Percentiles rank a stretch among this genome's conserved stretches.
Evolutionary conservation across 148 eudicot species (phyloP).

Genomic region (Hydrangea macrophylla): DNA sequence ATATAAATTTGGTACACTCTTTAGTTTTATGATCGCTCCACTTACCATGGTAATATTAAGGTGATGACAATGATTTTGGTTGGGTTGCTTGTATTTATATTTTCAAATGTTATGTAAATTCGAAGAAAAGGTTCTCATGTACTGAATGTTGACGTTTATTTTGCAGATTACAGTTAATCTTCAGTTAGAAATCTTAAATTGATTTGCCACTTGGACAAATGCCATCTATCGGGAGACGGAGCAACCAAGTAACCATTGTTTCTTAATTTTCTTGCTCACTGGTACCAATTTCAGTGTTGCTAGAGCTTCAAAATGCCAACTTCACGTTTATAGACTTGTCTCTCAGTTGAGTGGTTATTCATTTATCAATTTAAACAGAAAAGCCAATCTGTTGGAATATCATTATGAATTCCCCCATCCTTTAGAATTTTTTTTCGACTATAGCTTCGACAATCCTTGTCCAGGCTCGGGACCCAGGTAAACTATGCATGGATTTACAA

Average conservation of each 20-base stretch:
- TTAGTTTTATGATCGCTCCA: no score
- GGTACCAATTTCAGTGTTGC: slow-evolving; percentile 6
- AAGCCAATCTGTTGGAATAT: background rate
- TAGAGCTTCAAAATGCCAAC: slow-evolving; percentile 9
- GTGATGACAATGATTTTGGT: no score
- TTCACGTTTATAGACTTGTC: slow-evolving; percentile 5
- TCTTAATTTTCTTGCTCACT: slow-evolving; percentile 23
- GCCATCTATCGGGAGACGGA: slow-evolving; percentile 32
- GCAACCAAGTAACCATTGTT: slow-evolving; percentile 1
- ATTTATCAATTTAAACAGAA: background rate
- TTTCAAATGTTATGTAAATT: background rate
- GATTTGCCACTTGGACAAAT: slow-evolving; percentile 18
- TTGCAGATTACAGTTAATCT: background rate
- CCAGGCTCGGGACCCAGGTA: slow-evolving; percentile 79
- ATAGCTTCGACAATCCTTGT: slow-evolving; percentile 58
- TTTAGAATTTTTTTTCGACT: slow-evolving; percentile 34
- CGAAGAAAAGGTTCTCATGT: background rate
- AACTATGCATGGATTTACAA: slow-evolving; percentile 55
- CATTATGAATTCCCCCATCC: slow-evolving; percentile 12
- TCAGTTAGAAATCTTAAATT: background rate
- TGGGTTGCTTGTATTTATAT: background rate
- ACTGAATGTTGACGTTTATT: background rate
- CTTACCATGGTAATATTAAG: background rate
- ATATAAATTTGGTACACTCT: no score
- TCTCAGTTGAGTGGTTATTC: slow-evolving; percentile 12